Percentiles rank a stretch among this genome's conserved stretches.
Evolutionary conservation across 208 protist genomes (phyloP).

Genomic region (Trypanosoma avium): DNA sequence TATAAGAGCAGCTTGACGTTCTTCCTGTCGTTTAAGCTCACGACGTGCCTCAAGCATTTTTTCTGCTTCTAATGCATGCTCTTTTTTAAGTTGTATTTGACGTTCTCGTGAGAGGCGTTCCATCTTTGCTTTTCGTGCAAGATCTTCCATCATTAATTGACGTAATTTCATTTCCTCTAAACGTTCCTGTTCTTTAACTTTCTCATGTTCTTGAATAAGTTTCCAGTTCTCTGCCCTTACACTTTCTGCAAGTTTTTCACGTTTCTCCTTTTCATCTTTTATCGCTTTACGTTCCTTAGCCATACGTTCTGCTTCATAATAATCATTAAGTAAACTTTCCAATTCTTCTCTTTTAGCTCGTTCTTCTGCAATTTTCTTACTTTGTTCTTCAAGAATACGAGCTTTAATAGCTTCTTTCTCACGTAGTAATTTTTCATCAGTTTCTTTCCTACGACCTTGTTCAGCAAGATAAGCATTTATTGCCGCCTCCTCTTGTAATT

Average conservation of each 20-base stretch:
- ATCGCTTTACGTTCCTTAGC: conserved; percentile 71
- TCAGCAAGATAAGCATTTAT: conserved; percentile 82
- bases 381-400: conserved; percentile 81
- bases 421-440: conserved; percentile 60
- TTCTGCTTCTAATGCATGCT: conserved; percentile 82
- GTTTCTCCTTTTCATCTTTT: conserved; percentile 64
- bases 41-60: conserved; percentile 72
- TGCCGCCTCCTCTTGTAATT: conserved; percentile 78
- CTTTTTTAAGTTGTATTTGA: conserved; percentile 66
- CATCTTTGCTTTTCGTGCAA: conserved; percentile 82
- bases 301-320: conserved; percentile 87
- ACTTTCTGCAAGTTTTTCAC: conserved; percentile 60
- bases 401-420: conserved; percentile 79
- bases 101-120: conserved; percentile 69
- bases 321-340: conserved; percentile 83
- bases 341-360: conserved; percentile 81
- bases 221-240: conserved; percentile 70
- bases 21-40: conserved; percentile 75
- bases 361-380: conserved; percentile 79
- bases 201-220: conserved; percentile 67
- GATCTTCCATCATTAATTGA: conserved; percentile 79
- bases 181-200: conserved; percentile 52
- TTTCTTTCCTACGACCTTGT: conserved; percentile 66
- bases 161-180: conserved; percentile 83
- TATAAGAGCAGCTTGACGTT: conserved; percentile 50